Conservation (phyloP, 768 basidiomycete genomes). For the Termitomyces sp. region DNA sequence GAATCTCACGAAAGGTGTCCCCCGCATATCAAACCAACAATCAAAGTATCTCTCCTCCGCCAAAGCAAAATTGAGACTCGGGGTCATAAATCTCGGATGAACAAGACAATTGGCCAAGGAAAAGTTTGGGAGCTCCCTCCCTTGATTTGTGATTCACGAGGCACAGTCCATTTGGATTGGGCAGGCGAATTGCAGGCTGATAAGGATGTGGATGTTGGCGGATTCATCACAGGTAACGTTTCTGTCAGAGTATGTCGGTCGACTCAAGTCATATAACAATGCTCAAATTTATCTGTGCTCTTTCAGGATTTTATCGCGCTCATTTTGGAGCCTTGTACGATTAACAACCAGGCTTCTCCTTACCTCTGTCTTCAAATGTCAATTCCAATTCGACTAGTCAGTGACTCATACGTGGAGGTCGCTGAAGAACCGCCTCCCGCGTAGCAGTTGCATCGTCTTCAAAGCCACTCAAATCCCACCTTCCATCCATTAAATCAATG, state of each 20-base stretch:
- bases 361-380: constrained; percentile 33
- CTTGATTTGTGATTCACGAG: constrained; percentile 13
- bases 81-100: constrained; percentile 30
- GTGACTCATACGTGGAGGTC: constrained; percentile 40
- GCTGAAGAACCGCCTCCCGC: constrained; percentile 9
- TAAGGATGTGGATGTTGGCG: constrained; percentile 32
- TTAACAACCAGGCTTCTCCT: constrained; percentile 24
- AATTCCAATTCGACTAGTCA: constrained; percentile 52
- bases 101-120: constrained; percentile 41
- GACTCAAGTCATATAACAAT: neutral
- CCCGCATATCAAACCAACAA: constrained; percentile 11
- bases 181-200: constrained; percentile 44
- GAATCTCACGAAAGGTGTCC: constrained; percentile 5
- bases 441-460: neutral
- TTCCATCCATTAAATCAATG: neutral
- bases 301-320: constrained; percentile 54
- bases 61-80: constrained; percentile 34
- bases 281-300: neutral
- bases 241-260: constrained; percentile 31
- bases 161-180: constrained; percentile 46
- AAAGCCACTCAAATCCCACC: neutral
- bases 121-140: constrained; percentile 40
- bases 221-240: constrained; percentile 42
- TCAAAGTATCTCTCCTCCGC: constrained; percentile 52
- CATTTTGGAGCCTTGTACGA: constrained; percentile 30